A percentile compares a stretch with the other conserved stretches of the same genome.
These are phyloP conservation scores for Exophiala dermatitidis DNA, from an alignment of 2,329 filamentous ascomycete genomes.

Conservation along the genomic window DNA sequence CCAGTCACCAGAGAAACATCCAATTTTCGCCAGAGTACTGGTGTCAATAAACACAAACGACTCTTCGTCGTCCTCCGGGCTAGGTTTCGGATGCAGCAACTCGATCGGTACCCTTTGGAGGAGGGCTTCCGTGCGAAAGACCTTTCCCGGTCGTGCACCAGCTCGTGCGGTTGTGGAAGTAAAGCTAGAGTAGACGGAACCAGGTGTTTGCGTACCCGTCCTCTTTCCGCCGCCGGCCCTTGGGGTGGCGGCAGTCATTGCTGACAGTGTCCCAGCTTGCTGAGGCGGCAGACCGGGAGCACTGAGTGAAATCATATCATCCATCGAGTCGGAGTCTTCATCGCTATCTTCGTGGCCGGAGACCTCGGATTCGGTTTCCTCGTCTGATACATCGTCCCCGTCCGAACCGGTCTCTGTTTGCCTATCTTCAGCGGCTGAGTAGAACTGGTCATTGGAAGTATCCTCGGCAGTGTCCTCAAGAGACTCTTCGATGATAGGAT, in stretches of 20 bases:
- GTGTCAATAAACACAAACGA: conserved; percentile 87
- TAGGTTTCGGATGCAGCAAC: conserved; percentile 75
- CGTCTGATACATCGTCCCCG: conserved; percentile 50
- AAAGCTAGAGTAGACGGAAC: conserved; percentile 82
- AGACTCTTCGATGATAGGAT: conserved; percentile 53
- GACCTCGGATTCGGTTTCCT: conserved; percentile 55
- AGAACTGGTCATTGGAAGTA: conserved; percentile 84
- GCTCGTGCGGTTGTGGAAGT: conserved; percentile 75
- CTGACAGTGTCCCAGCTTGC: conserved; percentile 70
- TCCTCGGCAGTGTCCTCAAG: conserved; percentile 62
- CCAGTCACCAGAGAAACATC: conserved; percentile 98
- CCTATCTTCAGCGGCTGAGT: conserved; percentile 79
- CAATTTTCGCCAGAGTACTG: conserved; percentile 74
- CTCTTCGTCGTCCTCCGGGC: conserved; percentile 76
- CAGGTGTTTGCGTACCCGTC: conserved; percentile 72
- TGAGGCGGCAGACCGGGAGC: conserved; percentile 72
- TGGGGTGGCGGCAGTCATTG: conserved; percentile 72
- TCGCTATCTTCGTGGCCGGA: conserved; percentile 52
- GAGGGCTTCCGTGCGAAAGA: conserved; percentile 78
- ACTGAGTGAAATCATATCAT: conserved; percentile 86
- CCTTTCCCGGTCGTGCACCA: conserved; percentile 63
- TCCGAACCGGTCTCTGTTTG: conserved; percentile 38
- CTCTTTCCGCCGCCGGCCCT: conserved; percentile 62
- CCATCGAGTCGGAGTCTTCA: conserved; percentile 79
- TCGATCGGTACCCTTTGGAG: conserved; percentile 66